phyloP scores from a whole-genome alignment of 78 protist species.

The Speleostelium caveatum region DNA sequence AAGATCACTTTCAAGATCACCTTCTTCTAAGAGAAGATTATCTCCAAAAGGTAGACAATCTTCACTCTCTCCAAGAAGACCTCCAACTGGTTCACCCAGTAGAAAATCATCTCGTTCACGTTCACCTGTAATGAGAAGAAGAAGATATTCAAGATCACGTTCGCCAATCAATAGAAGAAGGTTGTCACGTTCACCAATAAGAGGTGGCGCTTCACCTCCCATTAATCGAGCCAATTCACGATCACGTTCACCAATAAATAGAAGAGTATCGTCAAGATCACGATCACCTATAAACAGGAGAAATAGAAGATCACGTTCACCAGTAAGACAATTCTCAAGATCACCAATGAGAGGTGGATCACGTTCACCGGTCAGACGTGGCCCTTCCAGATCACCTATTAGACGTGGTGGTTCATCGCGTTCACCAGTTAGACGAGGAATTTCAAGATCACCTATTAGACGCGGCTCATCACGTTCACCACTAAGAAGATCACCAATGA shows the following conservation, averaged over 20 bases:
- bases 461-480: background rate
- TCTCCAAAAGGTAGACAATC: background rate
- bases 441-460: background rate
- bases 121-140: background rate
- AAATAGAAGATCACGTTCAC: conserved; percentile 15
- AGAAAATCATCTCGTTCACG: conserved; percentile 4
- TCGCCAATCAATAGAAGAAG: conserved; percentile 19
- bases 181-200: conserved; percentile 1
- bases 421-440: background rate
- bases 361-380: background rate
- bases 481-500: conserved; percentile 8
- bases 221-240: background rate
- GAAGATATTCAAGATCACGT: conserved; percentile 23
- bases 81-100: background rate
- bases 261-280: conserved; percentile 22
- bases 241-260: conserved; percentile 32
- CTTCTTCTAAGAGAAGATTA: background rate
- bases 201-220: background rate
- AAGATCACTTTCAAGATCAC: background rate
- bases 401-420: background rate
- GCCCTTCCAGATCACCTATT: background rate
- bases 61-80: background rate
- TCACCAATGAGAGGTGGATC: background rate
- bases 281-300: conserved; percentile 22
- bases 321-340: background rate